Base-by-base conservation (phyloP, 495 filamentous ascomycete genomes). In the Chaetomium tenue region DNA sequence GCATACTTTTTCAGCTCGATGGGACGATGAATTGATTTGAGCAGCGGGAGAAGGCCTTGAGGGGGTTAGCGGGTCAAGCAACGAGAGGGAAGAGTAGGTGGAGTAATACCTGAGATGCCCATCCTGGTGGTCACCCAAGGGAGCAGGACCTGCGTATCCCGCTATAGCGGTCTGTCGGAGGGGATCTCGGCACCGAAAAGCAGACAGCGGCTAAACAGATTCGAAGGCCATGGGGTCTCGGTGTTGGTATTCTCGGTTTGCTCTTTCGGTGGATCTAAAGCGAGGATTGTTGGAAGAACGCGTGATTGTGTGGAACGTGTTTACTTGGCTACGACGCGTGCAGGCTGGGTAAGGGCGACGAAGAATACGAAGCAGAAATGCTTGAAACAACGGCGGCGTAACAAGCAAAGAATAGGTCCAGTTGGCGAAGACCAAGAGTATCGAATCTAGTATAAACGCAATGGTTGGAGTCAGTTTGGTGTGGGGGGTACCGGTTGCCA, bases 21-120 rank as follows among this genome's bases (percentile, higher is more conserved):
- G 68, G 88, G 90, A 70, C 91, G 91, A 54, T 98, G 94, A 54
- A 99, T 97, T 50, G 93, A 97, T 74, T 97, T 97, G 51, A 99
- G 88, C 51, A 97, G 82, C 54, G 91, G 91, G 42, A 98, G 85
- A 39, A 99, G 85, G 56, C 94, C 94, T 75, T 40, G 3, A 46
- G 20, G n/a, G 30, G 70, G 65, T 39, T 15, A 76, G 75, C 64
- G 20, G 20, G 39, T 42, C 12, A 23, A 52, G 18, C 25, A 58
- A 42, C 58, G 30, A 22, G 20, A 40, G 20, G 18, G 28, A 2
- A 11, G 39, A 33, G 40, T 51, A 33, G 40, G 46, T 11, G 22
- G 40, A 5, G 28, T 63, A 67, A 20, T 80, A 88, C 87, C 88
- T 84, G 87, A 84, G 67, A 91, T 89, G 72, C 88, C 88, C 88